Evolutionary conservation across 768 basidiomycete species (phyloP).

Genomic region (Cystofilobasidium macerans): DNA sequence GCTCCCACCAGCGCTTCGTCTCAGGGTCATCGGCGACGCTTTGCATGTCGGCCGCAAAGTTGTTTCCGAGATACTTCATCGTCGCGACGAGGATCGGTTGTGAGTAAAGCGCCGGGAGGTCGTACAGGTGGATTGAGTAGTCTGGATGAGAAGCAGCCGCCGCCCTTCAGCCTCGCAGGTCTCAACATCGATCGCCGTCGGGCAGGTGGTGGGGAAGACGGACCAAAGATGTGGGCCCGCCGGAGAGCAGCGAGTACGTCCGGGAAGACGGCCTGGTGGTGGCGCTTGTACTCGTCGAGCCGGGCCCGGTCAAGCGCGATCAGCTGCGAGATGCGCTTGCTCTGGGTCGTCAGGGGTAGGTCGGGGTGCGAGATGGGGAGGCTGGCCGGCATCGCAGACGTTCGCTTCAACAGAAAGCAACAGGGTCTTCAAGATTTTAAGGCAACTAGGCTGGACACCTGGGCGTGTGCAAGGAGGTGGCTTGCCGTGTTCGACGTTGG

Average conservation of each 20-base stretch:
- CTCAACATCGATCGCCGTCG: too few species aligned
- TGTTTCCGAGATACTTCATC: slow-evolving; percentile 60
- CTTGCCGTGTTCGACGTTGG: too few species aligned
- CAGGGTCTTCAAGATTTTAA: not conserved
- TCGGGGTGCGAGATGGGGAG: slow-evolving; percentile 26
- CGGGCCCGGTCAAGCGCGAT: slow-evolving; percentile 48
- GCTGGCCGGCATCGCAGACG: not conserved
- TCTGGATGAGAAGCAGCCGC: not conserved
- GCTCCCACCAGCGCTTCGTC: slow-evolving; percentile 64
- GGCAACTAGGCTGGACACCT: not conserved
- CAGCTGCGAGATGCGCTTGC: slow-evolving; percentile 55
- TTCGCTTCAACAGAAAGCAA: not conserved
- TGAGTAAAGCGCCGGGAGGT: slow-evolving; percentile 34
- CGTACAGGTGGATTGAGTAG: slow-evolving; percentile 64
- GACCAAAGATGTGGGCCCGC: slow-evolving; percentile 49
- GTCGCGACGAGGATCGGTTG: slow-evolving; percentile 54
- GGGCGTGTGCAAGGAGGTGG: too few species aligned
- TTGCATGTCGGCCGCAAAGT: slow-evolving; percentile 59
- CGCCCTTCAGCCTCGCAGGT: too few species aligned
- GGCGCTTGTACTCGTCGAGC: slow-evolving; percentile 40
- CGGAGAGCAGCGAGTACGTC: slow-evolving; percentile 54
- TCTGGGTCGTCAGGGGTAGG: slow-evolving; percentile 36
- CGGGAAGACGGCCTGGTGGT: slow-evolving; percentile 59
- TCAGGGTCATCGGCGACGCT: slow-evolving; percentile 53
- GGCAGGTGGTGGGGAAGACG: slow-evolving; percentile 11